Evolutionary conservation across 768 basidiomycete species (phyloP), one percentile per base, ranked within the genome.

Genomic region (Tephrocybe sp.): DNA sequence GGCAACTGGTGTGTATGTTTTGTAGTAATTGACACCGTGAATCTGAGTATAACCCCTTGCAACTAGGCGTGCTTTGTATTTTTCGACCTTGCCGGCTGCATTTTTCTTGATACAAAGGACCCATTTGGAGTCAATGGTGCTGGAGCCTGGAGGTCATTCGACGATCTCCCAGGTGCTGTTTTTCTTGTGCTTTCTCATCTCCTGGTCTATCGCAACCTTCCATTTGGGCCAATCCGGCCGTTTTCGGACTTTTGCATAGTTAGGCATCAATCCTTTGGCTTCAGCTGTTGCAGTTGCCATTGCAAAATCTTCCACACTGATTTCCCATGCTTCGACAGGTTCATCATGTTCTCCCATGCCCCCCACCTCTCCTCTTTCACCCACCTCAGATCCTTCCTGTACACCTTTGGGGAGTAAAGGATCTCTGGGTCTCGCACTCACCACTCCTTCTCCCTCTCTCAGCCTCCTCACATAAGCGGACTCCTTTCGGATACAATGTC

Each of bases 11-110:
- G 67, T 54, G 41, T 54, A 67, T 4, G 58, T 63, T 33, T 66
- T 53, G 42, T 55, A 50, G 54, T 59, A 74, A 50, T 73, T 70
- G 23, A 74, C 47, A 30, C 74, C 67, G 24, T 63, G 59, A 15
- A 64, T 52, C 47, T 77, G 72, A 1, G 64, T 59, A 61, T 65
- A 75, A 38, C 62, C 65, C 42, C 57, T 49, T 5, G 60, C 65
- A 11, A 70, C 64, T n/a, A n/a, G 25, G 8, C 5, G 19, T 19
- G 37, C 33, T 24, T 50, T 42, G 3, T 36, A n/a, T 25, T 55
- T 53, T 39, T 57, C 38, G 36, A 57, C 42, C 3, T 42, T 24
- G 31, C 57, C 50, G 9, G 36, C 48, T 22, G 52, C 55, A 46
- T 60, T 50, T n/a, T 38, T 38, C 37, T 38, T 38, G 12, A 38